Percentiles rank a stretch among this genome's conserved stretches.
Evolutionary conservation across 148 eudicot species (phyloP).

Genomic region (Rhododendron molle): DNA sequence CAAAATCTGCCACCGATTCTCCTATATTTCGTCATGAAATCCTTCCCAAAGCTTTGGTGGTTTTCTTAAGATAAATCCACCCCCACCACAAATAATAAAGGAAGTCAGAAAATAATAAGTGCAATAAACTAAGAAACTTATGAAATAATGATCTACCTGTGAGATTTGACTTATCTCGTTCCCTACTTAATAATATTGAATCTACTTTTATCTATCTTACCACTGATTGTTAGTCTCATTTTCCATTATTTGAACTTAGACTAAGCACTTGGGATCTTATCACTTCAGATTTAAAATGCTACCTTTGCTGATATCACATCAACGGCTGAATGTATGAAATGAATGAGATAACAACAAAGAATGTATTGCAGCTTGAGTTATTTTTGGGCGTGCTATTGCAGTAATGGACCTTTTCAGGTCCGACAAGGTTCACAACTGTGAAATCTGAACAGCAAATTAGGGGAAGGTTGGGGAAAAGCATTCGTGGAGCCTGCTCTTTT

Average conservation of each 20-base stretch:
- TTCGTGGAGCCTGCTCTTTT: neutral
- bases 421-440: neutral
- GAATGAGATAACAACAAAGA: neutral
- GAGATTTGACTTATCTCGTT: neutral
- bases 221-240: neutral
- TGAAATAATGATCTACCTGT: neutral
- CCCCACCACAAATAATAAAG: neutral
- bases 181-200: neutral
- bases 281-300: neutral
- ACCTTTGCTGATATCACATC: neutral
- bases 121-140: neutral
- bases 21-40: neutral
- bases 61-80: neutral
- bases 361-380: neutral
- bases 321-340: neutral
- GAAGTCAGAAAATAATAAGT: neutral
- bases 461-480: neutral
- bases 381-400: neutral
- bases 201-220: neutral
- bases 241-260: neutral
- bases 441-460: neutral
- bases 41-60: neutral
- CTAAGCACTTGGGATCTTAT: neutral
- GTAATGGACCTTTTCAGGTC: neutral
- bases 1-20: neutral